Evolutionary conservation across 192 early-diverging fungal species (phyloP).

Genomic region (Umbelopsis isabellina): DNA sequence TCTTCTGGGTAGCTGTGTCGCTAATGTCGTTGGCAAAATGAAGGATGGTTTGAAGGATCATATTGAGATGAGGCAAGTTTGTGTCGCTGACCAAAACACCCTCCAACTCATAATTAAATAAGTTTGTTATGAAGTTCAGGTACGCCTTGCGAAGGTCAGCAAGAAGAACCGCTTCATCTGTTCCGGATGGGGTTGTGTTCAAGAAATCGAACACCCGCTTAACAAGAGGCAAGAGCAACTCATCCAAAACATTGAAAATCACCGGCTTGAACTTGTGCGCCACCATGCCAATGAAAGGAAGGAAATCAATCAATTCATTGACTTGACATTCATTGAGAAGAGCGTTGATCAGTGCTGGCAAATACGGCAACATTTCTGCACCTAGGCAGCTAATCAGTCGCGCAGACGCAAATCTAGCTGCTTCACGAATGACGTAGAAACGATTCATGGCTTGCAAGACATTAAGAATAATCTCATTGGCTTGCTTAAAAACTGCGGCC

Average conservation of each 20-base stretch:
- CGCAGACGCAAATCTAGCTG: slow-evolving; percentile 78
- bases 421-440: slow-evolving; percentile 69
- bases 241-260: slow-evolving; percentile 70
- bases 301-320: slow-evolving; percentile 81
- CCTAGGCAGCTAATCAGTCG: slow-evolving; percentile 89
- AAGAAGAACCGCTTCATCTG: slow-evolving; percentile 81
- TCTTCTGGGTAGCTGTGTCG: slow-evolving; percentile 65
- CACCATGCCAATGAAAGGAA: slow-evolving; percentile 82
- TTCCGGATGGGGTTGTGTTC: slow-evolving; percentile 81
- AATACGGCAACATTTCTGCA: slow-evolving; percentile 75
- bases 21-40: slow-evolving; percentile 63
- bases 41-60: slow-evolving; percentile 69
- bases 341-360: slow-evolving; percentile 78
- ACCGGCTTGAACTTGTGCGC: slow-evolving; percentile 90
- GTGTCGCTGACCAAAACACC: slow-evolving; percentile 72
- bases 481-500: slow-evolving; percentile 77
- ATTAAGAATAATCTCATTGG: slow-evolving; percentile 73
- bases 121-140: slow-evolving; percentile 72
- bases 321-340: slow-evolving; percentile 76
- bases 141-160: slow-evolving; percentile 83
- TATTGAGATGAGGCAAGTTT: slow-evolving; percentile 63
- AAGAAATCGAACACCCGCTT: slow-evolving; percentile 85
- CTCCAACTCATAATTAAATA: slow-evolving; percentile 84
- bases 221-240: slow-evolving; percentile 78
- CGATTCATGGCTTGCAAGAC: slow-evolving; percentile 65